Percentiles rank a stretch among this genome's conserved stretches.
Conservation (phyloP, 805 yeast species). For the Candida fluviatilis region DNA sequence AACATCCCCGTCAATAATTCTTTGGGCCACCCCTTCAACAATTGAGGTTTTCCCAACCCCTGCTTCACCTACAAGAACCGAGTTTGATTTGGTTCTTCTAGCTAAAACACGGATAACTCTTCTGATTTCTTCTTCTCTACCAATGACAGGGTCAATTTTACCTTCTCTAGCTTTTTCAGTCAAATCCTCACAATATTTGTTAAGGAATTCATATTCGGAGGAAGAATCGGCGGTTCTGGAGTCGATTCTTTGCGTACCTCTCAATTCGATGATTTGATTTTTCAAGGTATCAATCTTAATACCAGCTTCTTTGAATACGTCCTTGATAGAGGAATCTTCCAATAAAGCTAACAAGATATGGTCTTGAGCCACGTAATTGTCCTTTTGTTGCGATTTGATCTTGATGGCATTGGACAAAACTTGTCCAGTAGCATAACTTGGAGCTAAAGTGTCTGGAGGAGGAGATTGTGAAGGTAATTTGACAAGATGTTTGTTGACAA, state of each 20-base stretch:
- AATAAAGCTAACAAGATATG: conserved; percentile 82
- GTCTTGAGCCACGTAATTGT: conserved; percentile 89
- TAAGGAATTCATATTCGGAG: conserved; percentile 73
- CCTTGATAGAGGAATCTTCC: conserved; percentile 69
- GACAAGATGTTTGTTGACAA: conserved; percentile 76
- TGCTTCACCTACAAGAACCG: conserved; percentile 96
- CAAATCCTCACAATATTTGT: conserved; percentile 89
- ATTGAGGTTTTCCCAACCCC: conserved; percentile 99
- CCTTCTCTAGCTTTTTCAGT: conserved; percentile 93
- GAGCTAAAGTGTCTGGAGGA: conserved; percentile 76
- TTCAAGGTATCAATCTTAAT: conserved; percentile 69
- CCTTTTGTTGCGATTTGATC: conserved; percentile 83
- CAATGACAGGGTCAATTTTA: conserved; percentile 95
- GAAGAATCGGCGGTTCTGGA: conserved; percentile 92
- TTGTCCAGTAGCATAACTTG: conserved; percentile 73
- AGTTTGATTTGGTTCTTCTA: conserved; percentile 96
- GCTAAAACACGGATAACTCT: conserved; percentile 91
- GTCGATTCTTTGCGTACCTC: conserved; percentile 91
- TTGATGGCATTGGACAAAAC: conserved; percentile 71
- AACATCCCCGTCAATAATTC: conserved; percentile 93
- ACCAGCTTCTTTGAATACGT: conserved; percentile 65
- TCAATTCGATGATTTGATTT: conserved; percentile 70
- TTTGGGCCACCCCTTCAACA: conserved; percentile 97
- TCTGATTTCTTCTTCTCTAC: conserved; percentile 97
- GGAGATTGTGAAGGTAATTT: conserved; percentile 86